A percentile compares a stretch with the other conserved stretches of the same genome.
Evolutionary conservation across 805 yeast genomes (phyloP).

Genomic region (Wickerhamomyces rabaulensis): DNA sequence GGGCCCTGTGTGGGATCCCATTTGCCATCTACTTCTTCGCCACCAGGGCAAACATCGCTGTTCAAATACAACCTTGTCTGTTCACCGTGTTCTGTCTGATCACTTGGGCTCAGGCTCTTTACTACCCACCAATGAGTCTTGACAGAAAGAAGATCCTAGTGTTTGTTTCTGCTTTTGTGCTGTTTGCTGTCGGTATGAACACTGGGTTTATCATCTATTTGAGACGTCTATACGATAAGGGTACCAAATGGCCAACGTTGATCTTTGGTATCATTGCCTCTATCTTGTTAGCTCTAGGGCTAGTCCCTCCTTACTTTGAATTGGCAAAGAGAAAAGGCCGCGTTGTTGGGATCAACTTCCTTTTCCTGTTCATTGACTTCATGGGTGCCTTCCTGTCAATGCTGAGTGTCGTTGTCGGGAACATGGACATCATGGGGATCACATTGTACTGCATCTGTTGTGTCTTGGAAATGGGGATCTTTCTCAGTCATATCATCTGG

Average conservation of each 20-base stretch:
- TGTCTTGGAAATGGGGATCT: conserved; percentile 65
- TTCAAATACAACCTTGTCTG: conserved; percentile 85
- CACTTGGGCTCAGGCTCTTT: conserved; percentile 63
- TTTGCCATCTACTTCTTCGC: conserved; percentile 78
- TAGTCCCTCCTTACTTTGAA: conserved; percentile 88
- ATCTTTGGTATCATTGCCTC: conserved; percentile 81
- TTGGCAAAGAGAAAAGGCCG: conserved; percentile 73
- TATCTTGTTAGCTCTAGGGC: conserved; percentile 67
- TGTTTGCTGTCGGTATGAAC: conserved; percentile 52
- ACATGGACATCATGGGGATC: conserved; percentile 66
- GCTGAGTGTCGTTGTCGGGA: conserved; percentile 52
- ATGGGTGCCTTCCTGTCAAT: conserved; percentile 80
- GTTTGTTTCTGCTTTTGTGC: conserved; percentile 33
- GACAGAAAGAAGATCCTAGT: conserved; percentile 32
- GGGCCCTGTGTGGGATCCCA: conserved; percentile 79
- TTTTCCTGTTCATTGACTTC: conserved; percentile 71
- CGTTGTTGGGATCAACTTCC: conserved; percentile 85
- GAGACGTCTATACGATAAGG: conserved; percentile 48
- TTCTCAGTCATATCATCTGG: conserved; percentile 62
- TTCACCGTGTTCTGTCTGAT: conserved; percentile 66
- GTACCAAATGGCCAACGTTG: conserved; percentile 68
- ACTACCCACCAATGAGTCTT: conserved; percentile 66
- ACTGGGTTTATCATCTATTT: conserved; percentile 69
- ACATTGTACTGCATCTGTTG: conserved; percentile 63
- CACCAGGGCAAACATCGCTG: conserved; percentile 66